These are phyloP conservation scores for Apiospora marii DNA, from an alignment of 2,329 filamentous ascomycete species.

Conservation along the genomic window DNA sequence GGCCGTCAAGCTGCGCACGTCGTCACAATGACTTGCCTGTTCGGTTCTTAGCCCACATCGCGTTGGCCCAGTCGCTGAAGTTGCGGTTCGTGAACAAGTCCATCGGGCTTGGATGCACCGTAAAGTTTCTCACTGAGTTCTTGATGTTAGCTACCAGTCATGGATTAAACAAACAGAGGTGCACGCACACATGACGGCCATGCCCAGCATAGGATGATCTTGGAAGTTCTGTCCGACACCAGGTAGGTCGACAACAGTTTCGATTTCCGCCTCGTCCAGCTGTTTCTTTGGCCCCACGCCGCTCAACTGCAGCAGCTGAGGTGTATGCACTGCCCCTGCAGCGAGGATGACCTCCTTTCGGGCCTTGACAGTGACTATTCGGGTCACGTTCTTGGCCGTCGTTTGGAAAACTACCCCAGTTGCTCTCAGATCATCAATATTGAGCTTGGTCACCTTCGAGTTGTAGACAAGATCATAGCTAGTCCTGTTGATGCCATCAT, in stretches of 20 bases:
- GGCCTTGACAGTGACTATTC: conserved; percentile 23
- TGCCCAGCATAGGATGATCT: conserved; percentile 32
- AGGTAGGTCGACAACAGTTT: conserved; percentile 28
- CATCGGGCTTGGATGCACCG: conserved; percentile 21
- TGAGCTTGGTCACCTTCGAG: conserved; percentile 17
- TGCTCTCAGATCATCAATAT: not conserved
- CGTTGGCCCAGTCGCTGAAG: conserved; percentile 20
- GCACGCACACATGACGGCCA: not conserved
- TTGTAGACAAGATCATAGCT: conserved; percentile 20
- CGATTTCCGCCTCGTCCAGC: conserved; percentile 26
- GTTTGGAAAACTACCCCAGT: conserved; percentile 11
- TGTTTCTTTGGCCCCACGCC: conserved; percentile 38
- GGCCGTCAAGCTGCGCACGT: too few species aligned
- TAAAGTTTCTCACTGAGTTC: conserved; percentile 33
- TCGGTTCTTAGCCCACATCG: conserved; percentile 29
- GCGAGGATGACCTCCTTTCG: conserved; percentile 39
- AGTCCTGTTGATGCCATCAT: conserved; percentile 20
- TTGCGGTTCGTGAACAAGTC: conserved; percentile 19
- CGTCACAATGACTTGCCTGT: conserved; percentile 31
- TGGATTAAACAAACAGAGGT: too few species aligned
- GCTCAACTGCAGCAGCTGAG: conserved; percentile 49
- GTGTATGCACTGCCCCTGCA: conserved; percentile 39
- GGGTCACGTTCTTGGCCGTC: not conserved
- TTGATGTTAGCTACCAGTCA: conserved; percentile 49
- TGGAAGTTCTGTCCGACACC: conserved; percentile 36